Percentiles rank a stretch among this genome's conserved stretches.
These are phyloP conservation scores for Termitomyces sp. DNA, from an alignment of 768 basidiomycete genomes.

Conservation along the genomic window DNA sequence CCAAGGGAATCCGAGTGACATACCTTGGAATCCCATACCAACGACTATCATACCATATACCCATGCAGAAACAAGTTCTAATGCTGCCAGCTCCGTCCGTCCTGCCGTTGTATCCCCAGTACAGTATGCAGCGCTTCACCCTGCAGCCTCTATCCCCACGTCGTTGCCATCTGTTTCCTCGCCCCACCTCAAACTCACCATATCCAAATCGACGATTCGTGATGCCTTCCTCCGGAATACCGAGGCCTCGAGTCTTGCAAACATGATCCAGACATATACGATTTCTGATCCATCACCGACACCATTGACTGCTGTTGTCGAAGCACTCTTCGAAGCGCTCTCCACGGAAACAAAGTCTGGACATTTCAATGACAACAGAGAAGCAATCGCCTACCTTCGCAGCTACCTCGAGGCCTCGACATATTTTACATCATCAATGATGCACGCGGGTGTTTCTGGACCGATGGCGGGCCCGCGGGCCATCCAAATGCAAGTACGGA, in stretches of 20 bases:
- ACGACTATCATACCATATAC: constrained; percentile 34
- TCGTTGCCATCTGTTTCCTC: constrained; percentile 15
- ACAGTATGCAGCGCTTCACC: constrained; percentile 36
- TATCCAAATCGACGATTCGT: constrained; percentile 32
- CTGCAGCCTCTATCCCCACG: constrained; percentile 22
- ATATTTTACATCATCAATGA: constrained; percentile 40
- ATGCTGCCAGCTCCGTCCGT: constrained; percentile 27
- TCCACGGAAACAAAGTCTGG: constrained; percentile 27
- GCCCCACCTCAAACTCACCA: constrained; percentile 18
- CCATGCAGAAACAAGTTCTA: constrained; percentile 29
- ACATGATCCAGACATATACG: constrained; percentile 47
- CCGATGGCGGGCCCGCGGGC: constrained; percentile 52
- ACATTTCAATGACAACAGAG: constrained; percentile 26
- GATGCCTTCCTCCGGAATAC: constrained; percentile 43
- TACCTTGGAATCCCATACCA: constrained; percentile 33
- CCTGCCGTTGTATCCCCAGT: constrained; percentile 29
- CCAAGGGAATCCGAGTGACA: constrained; percentile 16
- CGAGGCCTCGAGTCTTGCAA: constrained; percentile 43
- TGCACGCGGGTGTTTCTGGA: constrained; percentile 51
- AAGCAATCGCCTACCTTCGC: constrained; percentile 38
- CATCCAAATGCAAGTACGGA: constrained; percentile 54
- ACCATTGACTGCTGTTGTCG: constrained; percentile 43
- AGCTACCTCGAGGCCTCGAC: constrained; percentile 46
- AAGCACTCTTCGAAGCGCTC: constrained; percentile 51
- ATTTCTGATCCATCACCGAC: constrained; percentile 42